Evolutionary conservation across 495 filamentous ascomycete species (phyloP).

Genomic region (Venustampulla echinocandica): DNA sequence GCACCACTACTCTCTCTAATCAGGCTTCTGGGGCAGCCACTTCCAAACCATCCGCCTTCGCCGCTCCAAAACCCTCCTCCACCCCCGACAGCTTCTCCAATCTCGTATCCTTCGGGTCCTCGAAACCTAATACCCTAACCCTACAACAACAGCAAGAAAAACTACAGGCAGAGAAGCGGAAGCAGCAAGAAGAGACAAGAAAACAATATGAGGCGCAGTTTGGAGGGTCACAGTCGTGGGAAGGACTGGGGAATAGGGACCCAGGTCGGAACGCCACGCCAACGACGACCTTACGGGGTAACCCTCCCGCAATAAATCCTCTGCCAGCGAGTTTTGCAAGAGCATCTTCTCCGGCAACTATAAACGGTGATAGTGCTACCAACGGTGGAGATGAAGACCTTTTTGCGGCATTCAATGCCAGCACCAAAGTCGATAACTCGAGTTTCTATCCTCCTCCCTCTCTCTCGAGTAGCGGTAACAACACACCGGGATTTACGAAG

Average conservation of each 20-base stretch:
- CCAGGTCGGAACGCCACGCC: constrained; percentile 11
- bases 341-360: constrained; percentile 18
- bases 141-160: constrained; percentile 79
- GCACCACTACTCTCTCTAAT: constrained; percentile 17
- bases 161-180: constrained; percentile 66
- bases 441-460: constrained; percentile 51
- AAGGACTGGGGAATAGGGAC: constrained; percentile 43
- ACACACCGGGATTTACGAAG: constrained; percentile 27
- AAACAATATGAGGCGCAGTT: constrained; percentile 65
- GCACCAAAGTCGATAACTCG: constrained; percentile 51
- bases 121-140: constrained; percentile 54
- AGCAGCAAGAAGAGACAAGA: constrained; percentile 63
- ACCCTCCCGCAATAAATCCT: constrained; percentile 17
- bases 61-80: constrained; percentile 44
- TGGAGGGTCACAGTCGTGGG: constrained; percentile 65
- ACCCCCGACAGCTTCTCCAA: constrained; percentile 86
- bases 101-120: constrained; percentile 63
- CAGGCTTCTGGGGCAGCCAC: constrained; percentile 23
- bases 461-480: constrained; percentile 37
- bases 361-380: constrained; percentile 16
- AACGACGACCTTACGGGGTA: constrained; percentile 13
- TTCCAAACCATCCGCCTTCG: constrained; percentile 43
- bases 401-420: constrained; percentile 52
- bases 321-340: constrained; percentile 16
- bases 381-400: constrained; percentile 41